Base-by-base conservation (phyloP, 2,329 filamentous ascomycete species). In the Diplodia seriata region DNA sequence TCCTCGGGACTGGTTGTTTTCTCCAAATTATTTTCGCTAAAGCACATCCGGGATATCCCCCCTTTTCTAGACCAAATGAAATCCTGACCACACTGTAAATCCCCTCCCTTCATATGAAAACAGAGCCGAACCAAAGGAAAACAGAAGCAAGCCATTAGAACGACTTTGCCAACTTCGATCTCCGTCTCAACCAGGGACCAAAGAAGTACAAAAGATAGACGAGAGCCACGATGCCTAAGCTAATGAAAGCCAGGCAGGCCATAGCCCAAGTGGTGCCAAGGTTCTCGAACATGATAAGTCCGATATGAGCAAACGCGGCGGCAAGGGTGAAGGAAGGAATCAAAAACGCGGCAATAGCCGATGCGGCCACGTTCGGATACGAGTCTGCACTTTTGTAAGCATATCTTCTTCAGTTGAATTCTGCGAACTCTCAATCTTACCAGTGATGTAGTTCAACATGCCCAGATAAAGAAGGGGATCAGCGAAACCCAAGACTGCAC, bases 361-460 rank as follows among this genome's bases (percentile, higher is more conserved):
- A 68, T 11, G 66, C 66, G 26, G 66, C 66, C 12, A 68, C 57
- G 26, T 68, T 68, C 23, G 66, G 66, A 15, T 68, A 68, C 1
- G 66, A 20, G 38, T 68, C 66, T 68, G 38, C 8, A 33, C n/a
- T 6, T 12, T 18, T 51, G 31, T 63, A 14, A 55, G 51, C n/a
- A 20, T 8, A 18, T 14, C 6, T 47, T 18, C 23, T 43, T 43
- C 36, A 29, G 26, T 23, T 15, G 31, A 20, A n/a, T 14, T 7
- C 18, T 33, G 15, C 5, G 20, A 9, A 20, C 23, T 26, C 18
- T 20, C 11, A 14, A 29, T 15, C 47, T 31, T 49, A 68, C 66
- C 66, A 2, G 66, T 63, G 20, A 68, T 68, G 40, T 68, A 68
- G 57, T 68, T 68, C 50, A 68, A 53, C 66, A 68, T 68, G 26